A percentile compares a stretch with the other conserved stretches of the same genome.
These are phyloP conservation scores for Monascus purpureus DNA, from an alignment of 495 filamentous ascomycete genomes.

Conservation along the genomic window DNA sequence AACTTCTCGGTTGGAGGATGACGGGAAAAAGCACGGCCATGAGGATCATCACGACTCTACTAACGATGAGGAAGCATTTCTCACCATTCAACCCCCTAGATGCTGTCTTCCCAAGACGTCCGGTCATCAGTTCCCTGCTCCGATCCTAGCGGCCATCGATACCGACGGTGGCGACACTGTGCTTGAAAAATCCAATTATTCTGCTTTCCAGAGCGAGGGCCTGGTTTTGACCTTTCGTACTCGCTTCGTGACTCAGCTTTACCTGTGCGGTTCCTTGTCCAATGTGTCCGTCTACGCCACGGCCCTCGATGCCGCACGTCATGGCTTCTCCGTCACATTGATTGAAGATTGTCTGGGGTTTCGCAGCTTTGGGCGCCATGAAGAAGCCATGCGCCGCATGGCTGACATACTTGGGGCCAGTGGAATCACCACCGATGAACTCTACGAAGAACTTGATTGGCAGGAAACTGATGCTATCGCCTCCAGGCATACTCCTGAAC, in stretches of 20 bases:
- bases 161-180: constrained; percentile 47
- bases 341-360: constrained; percentile 86
- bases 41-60: constrained; percentile 10
- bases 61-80: constrained; percentile 49
- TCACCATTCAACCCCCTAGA: constrained; percentile 33
- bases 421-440: constrained; percentile 41
- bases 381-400: constrained; percentile 64
- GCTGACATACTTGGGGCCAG: constrained; percentile 60
- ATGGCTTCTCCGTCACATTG: constrained; percentile 74
- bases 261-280: constrained; percentile 76
- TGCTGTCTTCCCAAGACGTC: constrained; percentile 46
- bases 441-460: constrained; percentile 41
- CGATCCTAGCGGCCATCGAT: constrained; percentile 41
- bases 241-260: constrained; percentile 80
- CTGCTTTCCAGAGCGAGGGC: constrained; percentile 63
- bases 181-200: constrained; percentile 74
- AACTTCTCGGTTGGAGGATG: constrained; percentile 7
- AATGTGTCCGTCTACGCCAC: constrained; percentile 89
- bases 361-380: constrained; percentile 55
- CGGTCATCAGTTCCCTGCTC: constrained; percentile 54
- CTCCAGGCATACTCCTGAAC: constrained; percentile 6
- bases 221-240: constrained; percentile 58
- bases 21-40: constrained; percentile 4
- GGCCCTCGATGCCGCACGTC: constrained; percentile 73
- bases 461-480: constrained; percentile 30